Percentiles rank a stretch among this genome's conserved stretches.
Conservation (phyloP, 768 basidiomycete species). For the Termitomyces sp. region DNA sequence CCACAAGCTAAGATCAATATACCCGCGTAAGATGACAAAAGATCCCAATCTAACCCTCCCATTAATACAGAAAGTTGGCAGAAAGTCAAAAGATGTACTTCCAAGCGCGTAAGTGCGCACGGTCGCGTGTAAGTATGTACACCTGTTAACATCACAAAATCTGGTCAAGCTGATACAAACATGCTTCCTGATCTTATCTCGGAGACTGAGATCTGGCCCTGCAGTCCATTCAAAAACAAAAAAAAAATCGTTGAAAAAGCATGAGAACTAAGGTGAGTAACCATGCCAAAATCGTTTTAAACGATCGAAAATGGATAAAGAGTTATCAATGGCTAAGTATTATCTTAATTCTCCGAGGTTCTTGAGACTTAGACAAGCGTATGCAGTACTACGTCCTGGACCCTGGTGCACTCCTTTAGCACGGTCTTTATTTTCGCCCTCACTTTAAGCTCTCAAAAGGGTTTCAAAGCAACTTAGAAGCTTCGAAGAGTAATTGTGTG, state of each 20-base stretch:
- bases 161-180: background rate
- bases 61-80: slow-evolving; percentile 2
- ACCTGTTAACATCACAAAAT: background rate
- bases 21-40: slow-evolving; percentile 66
- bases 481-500: background rate
- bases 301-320: no score
- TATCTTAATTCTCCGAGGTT: no score
- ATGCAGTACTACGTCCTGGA: background rate
- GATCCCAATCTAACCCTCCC: slow-evolving; percentile 44
- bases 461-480: background rate
- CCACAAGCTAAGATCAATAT: slow-evolving; percentile 57
- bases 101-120: no score
- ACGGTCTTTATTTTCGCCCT: background rate
- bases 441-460: background rate
- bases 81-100: background rate
- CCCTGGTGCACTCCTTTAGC: background rate
- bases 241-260: no score
- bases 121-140: no score
- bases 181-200: no score
- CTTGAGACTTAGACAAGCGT: background rate
- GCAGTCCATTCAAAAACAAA: no score
- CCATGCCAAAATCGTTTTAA: no score
- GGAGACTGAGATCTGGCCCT: no score
- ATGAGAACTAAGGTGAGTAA: no score
- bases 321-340: no score